These are phyloP conservation scores for Debaryomyces singareniensis DNA, from an alignment of 1,139 yeast species.

Conservation along the genomic window DNA sequence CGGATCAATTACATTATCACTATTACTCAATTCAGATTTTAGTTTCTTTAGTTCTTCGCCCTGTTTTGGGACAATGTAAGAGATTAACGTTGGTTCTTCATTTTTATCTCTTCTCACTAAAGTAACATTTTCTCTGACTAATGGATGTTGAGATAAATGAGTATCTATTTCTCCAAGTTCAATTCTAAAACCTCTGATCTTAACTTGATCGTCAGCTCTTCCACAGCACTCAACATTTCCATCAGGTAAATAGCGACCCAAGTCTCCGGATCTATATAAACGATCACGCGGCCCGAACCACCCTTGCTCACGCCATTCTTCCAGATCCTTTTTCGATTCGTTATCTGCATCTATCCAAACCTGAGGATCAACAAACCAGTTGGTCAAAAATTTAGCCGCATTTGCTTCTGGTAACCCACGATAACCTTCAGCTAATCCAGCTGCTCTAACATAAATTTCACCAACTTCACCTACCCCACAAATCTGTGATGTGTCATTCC, in stretches of 20 bases:
- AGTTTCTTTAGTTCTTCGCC: conserved; percentile 49
- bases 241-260: conserved; percentile 93
- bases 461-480: conserved; percentile 99
- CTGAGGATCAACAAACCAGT: conserved; percentile 73
- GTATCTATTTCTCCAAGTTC: conserved; percentile 98
- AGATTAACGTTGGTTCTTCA: conserved; percentile 85
- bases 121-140: conserved; percentile 87
- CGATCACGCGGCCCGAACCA: conserved; percentile 97
- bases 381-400: conserved; percentile 76
- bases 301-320: conserved; percentile 68
- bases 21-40: conserved; percentile 33
- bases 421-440: conserved; percentile 95
- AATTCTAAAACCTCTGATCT: conserved; percentile 96
- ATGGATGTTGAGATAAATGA: conserved; percentile 86
- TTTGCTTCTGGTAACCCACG: conserved; percentile 86
- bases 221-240: conserved; percentile 99
- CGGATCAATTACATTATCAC: conserved; percentile 48
- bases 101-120: conserved; percentile 89
- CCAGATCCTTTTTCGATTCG: conserved; percentile 26
- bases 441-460: conserved; percentile 96
- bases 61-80: conserved; percentile 84
- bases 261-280: conserved; percentile 92
- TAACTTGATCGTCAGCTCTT: conserved; percentile 98
- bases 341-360: conserved; percentile 57
- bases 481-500: conserved; percentile 78